phyloP scores from a whole-genome alignment of 2,329 filamentous ascomycete species.

The Colletotrichum tofieldiae region DNA sequence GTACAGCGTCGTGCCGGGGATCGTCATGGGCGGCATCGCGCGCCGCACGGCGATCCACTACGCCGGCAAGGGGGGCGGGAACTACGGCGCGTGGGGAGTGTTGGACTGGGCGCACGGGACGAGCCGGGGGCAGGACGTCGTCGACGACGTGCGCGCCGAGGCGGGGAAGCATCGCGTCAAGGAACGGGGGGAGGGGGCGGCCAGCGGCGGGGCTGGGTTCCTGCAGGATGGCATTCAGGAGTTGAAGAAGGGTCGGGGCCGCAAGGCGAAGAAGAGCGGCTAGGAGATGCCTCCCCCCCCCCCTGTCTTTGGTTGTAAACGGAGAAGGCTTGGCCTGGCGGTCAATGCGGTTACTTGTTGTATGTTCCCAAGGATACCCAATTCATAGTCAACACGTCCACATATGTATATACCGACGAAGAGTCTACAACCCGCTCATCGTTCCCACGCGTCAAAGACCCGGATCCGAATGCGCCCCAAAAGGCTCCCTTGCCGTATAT shows the following conservation, averaged over 20 bases:
- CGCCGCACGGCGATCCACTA: conserved; percentile 68
- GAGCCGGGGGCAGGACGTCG: conserved; percentile 64
- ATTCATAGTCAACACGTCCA: conserved; percentile 20
- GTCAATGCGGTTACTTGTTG: conserved; percentile 27
- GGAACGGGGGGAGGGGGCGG: conserved; percentile 55
- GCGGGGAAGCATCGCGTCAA: conserved; percentile 70
- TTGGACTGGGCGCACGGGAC: conserved; percentile 75
- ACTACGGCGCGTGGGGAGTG: conserved; percentile 74
- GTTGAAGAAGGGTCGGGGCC: conserved; percentile 42
- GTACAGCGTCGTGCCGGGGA: conserved; percentile 72
- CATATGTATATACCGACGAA: conserved; percentile 19
- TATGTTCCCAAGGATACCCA: conserved; percentile 25
- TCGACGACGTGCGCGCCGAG: conserved; percentile 70
- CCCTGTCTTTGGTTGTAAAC: neutral
- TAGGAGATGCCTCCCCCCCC: neutral
- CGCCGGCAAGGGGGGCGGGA: conserved; percentile 68
- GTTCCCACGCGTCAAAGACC: neutral
- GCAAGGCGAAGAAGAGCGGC: conserved; percentile 29
- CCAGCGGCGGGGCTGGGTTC: conserved; percentile 51
- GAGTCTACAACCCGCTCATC: conserved; percentile 1
- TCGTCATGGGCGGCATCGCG: conserved; percentile 67
- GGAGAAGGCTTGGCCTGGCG: neutral
- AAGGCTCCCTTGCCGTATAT: neutral
- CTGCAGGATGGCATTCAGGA: conserved; percentile 51
- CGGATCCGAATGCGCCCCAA: conserved; percentile 20